phyloP scores from a whole-genome alignment of 108 stramenopile species.

The Skeletonema marinoi region DNA sequence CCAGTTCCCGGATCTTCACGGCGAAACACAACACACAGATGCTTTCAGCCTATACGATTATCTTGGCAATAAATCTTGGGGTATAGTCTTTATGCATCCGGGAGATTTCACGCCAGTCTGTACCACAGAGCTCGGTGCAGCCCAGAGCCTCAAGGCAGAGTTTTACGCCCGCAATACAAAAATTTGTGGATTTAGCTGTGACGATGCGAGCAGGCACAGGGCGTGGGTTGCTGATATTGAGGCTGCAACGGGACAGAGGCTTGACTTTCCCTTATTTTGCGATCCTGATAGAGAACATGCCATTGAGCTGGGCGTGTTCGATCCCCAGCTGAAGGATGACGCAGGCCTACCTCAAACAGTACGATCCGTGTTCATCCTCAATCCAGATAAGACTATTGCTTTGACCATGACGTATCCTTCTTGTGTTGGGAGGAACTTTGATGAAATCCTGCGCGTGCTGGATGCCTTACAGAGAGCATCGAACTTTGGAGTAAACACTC shows the following conservation, averaged over 20 bases:
- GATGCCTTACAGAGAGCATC: constrained; percentile 48
- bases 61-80: constrained; percentile 44
- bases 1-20: constrained; percentile 49
- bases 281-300: constrained; percentile 37
- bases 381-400: constrained; percentile 50
- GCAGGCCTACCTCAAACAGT: constrained; percentile 42
- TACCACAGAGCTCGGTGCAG: constrained; percentile 78
- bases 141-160: constrained; percentile 47
- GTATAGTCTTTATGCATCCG: constrained; percentile 51
- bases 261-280: constrained; percentile 52
- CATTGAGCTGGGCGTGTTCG: constrained; percentile 38
- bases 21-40: constrained; percentile 31
- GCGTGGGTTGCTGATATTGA: constrained; percentile 50
- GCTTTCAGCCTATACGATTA: constrained; percentile 50
- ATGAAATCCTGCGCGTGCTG: constrained; percentile 48
- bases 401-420: constrained; percentile 54
- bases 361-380: constrained; percentile 40
- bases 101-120: constrained; percentile 75
- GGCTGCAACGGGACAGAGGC: constrained; percentile 31
- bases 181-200: constrained; percentile 43
- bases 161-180: constrained; percentile 51
- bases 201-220: constrained; percentile 19
- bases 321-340: constrained; percentile 21
- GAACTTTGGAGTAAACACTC: constrained; percentile 39
- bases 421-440: constrained; percentile 50